Conservation (phyloP, 176 grass and related monocot genomes). For the Rhynchospora pubera region DNA sequence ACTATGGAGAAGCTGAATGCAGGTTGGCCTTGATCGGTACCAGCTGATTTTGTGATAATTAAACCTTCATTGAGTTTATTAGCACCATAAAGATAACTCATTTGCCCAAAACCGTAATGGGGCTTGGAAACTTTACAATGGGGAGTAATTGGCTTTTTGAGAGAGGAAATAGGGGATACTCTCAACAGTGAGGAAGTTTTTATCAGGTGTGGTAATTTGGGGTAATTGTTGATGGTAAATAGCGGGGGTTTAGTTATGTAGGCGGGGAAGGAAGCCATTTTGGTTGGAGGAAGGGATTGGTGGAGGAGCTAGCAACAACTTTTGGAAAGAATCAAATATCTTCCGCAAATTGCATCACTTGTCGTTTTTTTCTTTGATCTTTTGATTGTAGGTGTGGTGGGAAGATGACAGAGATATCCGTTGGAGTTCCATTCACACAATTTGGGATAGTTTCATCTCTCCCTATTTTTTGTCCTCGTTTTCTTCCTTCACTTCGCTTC, state of each 20-base stretch:
- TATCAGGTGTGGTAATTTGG: conserved; percentile 5
- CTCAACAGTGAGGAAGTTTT: background rate
- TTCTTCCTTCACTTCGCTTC: background rate
- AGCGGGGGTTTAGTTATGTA: background rate
- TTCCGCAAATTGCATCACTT: background rate
- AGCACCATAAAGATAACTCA: conserved; percentile 1
- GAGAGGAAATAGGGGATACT: background rate
- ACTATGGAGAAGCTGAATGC: conserved; percentile 26
- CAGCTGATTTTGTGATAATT: conserved; percentile 20
- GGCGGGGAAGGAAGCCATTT: conserved; percentile 14
- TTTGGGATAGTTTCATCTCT: background rate
- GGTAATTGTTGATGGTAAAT: background rate
- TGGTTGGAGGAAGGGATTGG: background rate
- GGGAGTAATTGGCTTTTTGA: background rate
- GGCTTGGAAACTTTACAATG: background rate
- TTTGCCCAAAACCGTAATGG: conserved; percentile 7
- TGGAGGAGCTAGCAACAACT: background rate
- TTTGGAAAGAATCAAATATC: background rate
- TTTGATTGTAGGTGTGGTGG: background rate
- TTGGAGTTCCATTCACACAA: background rate
- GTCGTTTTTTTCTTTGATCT: no score
- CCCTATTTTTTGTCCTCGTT: background rate
- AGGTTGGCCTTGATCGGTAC: conserved; percentile 19
- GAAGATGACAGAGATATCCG: background rate
- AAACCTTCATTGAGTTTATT: background rate